phyloP scores from a whole-genome alignment of 805 yeast species.

The Barnettozyma sp. region DNA sequence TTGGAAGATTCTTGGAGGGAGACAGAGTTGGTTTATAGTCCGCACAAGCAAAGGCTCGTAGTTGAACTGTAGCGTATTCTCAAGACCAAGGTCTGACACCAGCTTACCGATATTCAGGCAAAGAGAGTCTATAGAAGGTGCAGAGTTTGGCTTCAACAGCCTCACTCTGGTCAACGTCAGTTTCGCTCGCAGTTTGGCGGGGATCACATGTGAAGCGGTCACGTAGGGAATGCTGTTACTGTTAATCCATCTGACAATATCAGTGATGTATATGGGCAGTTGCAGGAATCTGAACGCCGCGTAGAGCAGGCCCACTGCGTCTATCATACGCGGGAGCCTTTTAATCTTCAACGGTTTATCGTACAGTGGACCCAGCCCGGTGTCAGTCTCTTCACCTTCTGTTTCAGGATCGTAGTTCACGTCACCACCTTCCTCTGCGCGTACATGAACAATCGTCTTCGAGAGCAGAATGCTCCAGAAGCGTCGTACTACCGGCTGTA shows the following conservation, averaged over 20 bases:
- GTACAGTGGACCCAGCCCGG: conserved; percentile 5
- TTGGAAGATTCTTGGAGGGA: conserved; percentile 45
- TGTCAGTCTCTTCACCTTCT: conserved; percentile 9
- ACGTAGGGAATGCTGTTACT: conserved; percentile 44
- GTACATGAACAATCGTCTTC: neutral
- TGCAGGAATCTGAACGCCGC: conserved; percentile 42
- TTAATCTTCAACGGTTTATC: conserved; percentile 7
- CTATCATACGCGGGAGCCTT: conserved; percentile 10
- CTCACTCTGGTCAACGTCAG: conserved; percentile 38
- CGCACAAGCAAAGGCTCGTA: conserved; percentile 37
- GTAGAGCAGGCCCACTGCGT: conserved; percentile 37
- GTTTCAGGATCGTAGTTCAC: neutral
- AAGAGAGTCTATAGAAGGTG: neutral
- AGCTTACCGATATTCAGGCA: conserved; percentile 3
- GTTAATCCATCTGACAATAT: conserved; percentile 37
- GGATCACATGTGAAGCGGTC: conserved; percentile 34
- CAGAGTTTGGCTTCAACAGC: conserved; percentile 27
- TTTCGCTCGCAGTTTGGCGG: conserved; percentile 30
- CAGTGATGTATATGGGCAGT: conserved; percentile 44
- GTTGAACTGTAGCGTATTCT: conserved; percentile 15
- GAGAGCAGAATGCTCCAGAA: conserved; percentile 30
- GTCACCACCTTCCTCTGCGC: neutral
- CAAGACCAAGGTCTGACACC: conserved; percentile 1
- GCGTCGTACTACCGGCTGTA: conserved; percentile 30
- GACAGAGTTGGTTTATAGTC: conserved; percentile 34